These are phyloP conservation scores for Darksidea phi DNA, from an alignment of 495 filamentous ascomycete species.

Conservation along the genomic window DNA sequence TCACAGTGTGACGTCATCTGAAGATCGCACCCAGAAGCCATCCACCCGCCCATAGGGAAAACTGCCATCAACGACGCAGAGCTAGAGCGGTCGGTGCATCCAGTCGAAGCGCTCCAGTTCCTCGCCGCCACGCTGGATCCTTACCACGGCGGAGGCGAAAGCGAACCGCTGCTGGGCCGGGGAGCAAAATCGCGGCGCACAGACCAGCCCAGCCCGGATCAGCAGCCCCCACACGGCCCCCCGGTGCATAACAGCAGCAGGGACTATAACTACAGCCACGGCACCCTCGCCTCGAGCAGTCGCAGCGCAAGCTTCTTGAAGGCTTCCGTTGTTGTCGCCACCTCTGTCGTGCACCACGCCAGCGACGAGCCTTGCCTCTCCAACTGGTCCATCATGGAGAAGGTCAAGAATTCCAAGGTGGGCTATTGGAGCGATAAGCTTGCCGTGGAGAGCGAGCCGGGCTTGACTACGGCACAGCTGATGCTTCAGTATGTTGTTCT, in stretches of 20 bases:
- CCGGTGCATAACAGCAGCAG: background rate
- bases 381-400: conserved; percentile 42
- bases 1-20: no score
- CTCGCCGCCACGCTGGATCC: background rate
- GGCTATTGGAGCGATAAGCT: conserved; percentile 51
- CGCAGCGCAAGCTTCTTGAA: conserved; percentile 14
- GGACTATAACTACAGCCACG: conserved; percentile 3
- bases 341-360: conserved; percentile 15
- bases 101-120: background rate
- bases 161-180: background rate
- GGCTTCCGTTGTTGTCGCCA: conserved; percentile 3
- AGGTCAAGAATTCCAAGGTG: conserved; percentile 36
- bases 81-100: background rate
- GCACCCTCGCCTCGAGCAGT: conserved; percentile 1
- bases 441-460: conserved; percentile 71
- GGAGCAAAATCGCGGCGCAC: background rate
- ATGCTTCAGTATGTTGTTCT: conserved; percentile 60
- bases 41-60: no score
- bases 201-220: background rate
- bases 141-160: background rate
- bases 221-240: conserved; percentile 12
- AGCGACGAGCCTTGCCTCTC: conserved; percentile 25
- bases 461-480: conserved; percentile 77
- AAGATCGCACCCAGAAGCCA: no score
- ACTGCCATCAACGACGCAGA: no score